Conservation (phyloP, 768 basidiomycete genomes). For the Mycena metata region DNA sequence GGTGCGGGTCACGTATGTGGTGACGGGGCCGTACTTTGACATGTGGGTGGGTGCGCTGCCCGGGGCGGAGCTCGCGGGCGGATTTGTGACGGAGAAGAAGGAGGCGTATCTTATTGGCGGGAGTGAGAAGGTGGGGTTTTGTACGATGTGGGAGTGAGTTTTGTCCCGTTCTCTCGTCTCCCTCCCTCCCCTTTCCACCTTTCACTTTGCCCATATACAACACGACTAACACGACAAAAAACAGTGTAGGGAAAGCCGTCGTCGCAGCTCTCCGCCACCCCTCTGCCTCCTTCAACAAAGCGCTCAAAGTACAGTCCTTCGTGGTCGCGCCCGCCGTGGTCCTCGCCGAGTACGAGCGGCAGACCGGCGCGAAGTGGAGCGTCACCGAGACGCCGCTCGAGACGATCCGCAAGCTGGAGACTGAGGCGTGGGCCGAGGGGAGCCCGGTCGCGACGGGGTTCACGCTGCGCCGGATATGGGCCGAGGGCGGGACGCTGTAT, state of each 20-base stretch:
- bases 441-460: conserved; percentile 14
- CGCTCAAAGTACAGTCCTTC: conserved; percentile 23
- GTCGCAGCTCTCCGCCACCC: conserved; percentile 6
- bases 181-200: neutral
- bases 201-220: too few species aligned
- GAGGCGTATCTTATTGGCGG: conserved; percentile 10
- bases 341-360: conserved; percentile 16
- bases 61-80: conserved; percentile 1
- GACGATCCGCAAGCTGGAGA: conserved; percentile 1
- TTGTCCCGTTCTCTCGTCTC: too few species aligned
- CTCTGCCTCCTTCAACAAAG: conserved; percentile 11
- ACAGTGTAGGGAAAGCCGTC: conserved; percentile 17
- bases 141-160: conserved; percentile 24
- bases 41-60: conserved; percentile 8
- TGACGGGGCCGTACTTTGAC: conserved; percentile 25
- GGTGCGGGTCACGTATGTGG: conserved; percentile 17
- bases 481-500: conserved; percentile 21
- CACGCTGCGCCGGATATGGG: conserved; percentile 16
- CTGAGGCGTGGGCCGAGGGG: conserved; percentile 5
- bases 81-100: conserved; percentile 13
- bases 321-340: conserved; percentile 11
- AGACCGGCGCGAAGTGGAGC: conserved; percentile 10
- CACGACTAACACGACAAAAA: neutral
- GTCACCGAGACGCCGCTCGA: conserved; percentile 15
- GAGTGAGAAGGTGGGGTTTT: conserved; percentile 9